Evolutionary conservation across 257 asterid genomes (phyloP).

Genomic region (Forsythia viridissima): DNA sequence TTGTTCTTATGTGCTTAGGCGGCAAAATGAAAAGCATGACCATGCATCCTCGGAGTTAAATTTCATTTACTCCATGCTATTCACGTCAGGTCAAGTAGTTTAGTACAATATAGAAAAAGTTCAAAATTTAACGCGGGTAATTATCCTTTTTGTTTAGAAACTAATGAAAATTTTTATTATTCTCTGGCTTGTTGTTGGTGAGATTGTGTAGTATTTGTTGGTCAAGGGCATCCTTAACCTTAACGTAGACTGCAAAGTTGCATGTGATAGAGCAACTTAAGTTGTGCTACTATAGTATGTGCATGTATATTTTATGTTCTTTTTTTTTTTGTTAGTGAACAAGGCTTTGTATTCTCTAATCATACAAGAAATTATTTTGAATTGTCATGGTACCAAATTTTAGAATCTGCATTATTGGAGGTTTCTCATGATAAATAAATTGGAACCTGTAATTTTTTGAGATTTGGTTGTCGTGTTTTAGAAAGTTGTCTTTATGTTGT

Average conservation of each 20-base stretch:
- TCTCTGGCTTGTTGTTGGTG: neutral
- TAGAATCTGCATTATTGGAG: neutral
- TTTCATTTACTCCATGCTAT: neutral
- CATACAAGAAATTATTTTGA: neutral
- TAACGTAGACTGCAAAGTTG: neutral
- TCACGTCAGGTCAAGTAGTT: neutral
- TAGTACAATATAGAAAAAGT: neutral
- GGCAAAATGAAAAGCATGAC: neutral
- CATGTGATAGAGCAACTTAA: neutral
- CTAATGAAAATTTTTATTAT: neutral
- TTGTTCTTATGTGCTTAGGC: neutral
- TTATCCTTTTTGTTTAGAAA: neutral
- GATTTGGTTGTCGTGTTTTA: neutral
- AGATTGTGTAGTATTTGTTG: neutral
- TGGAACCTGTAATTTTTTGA: neutral
- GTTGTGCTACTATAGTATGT: neutral
- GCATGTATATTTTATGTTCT: neutral
- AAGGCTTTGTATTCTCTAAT: neutral
- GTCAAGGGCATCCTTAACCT: neutral
- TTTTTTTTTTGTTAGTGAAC: neutral
- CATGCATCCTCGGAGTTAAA: neutral
- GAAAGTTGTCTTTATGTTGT: neutral
- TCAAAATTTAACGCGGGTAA: neutral
- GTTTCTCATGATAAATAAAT: neutral
- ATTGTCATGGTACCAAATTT: neutral